phyloP scores from a whole-genome alignment of 2,329 filamentous ascomycete genomes.

The Eutypa lata region DNA sequence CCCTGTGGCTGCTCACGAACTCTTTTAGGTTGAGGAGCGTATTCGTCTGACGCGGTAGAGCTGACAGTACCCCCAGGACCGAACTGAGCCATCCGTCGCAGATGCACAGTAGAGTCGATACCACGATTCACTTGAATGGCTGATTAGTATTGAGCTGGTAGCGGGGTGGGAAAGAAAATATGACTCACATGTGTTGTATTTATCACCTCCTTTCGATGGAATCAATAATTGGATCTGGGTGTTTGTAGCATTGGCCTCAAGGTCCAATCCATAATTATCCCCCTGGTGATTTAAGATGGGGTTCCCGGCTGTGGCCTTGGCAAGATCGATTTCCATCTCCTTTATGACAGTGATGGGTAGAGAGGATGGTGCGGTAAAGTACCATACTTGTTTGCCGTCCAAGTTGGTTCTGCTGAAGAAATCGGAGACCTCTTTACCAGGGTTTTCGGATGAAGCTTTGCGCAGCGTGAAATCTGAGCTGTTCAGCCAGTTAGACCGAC shows the following conservation, averaged over 20 bases:
- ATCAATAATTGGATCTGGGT: conserved; percentile 59
- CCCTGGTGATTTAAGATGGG: conserved; percentile 61
- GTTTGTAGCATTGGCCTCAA: conserved; percentile 49
- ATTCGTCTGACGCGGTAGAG: conserved; percentile 37
- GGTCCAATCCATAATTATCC: conserved; percentile 58
- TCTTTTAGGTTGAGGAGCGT: conserved; percentile 44
- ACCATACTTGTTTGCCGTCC: conserved; percentile 74
- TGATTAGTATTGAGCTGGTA: conserved; percentile 17
- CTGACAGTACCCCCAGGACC: conserved; percentile 37
- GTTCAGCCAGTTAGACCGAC: conserved; percentile 38
- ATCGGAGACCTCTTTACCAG: conserved; percentile 45
- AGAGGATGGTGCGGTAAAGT: conserved; percentile 70
- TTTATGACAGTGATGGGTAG: conserved; percentile 66
- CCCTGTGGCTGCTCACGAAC: conserved; percentile 65
- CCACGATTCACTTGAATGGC: conserved; percentile 34
- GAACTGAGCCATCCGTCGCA: conserved; percentile 61
- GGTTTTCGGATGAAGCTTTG: conserved; percentile 40
- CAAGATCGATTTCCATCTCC: conserved; percentile 59
- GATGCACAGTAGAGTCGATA: conserved; percentile 60
- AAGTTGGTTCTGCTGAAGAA: conserved; percentile 58
- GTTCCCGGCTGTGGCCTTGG: conserved; percentile 49
- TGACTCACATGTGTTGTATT: conserved; percentile 52
- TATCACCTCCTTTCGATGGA: conserved; percentile 51
- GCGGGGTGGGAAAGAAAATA: conserved; percentile 4
- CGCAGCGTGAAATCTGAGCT: conserved; percentile 53